Percentiles rank a stretch among this genome's conserved stretches.
Conservation (phyloP, 2,329 filamentous ascomycete genomes). For the Cercospora citrullina region DNA sequence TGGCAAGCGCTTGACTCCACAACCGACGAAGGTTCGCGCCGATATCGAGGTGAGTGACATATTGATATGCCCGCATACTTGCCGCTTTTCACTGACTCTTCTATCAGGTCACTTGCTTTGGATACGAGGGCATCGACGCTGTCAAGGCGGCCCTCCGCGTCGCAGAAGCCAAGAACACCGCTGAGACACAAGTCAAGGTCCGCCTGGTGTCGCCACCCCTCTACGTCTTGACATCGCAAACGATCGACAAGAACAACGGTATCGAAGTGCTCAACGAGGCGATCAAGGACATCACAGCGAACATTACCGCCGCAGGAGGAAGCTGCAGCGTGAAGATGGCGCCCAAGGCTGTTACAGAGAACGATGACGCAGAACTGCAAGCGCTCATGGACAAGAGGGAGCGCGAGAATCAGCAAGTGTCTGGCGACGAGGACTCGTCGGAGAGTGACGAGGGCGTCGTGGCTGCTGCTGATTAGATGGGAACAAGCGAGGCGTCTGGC, state of each 20-base stretch:
- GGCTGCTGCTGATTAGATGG: conserved; percentile 24
- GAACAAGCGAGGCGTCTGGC: conserved; percentile 24
- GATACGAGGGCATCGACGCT: conserved; percentile 97
- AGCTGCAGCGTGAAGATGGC: conserved; percentile 94
- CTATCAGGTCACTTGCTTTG: conserved; percentile 69
- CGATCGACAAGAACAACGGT: conserved; percentile 85
- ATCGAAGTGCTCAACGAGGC: conserved; percentile 84
- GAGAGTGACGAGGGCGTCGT: conserved; percentile 85
- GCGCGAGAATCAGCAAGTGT: conserved; percentile 96
- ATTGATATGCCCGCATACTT: neutral
- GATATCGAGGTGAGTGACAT: conserved; percentile 70
- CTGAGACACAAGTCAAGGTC: conserved; percentile 94
- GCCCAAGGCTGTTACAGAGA: conserved; percentile 97
- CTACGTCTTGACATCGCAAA: conserved; percentile 94
- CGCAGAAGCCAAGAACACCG: conserved; percentile 89
- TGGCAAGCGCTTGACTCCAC: conserved; percentile 91
- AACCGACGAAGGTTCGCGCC: conserved; percentile 97
- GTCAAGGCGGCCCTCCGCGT: conserved; percentile 90
- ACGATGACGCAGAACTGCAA: conserved; percentile 94
- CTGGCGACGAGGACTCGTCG: conserved; percentile 92
- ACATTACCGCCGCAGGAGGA: conserved; percentile 76
- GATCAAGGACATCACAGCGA: conserved; percentile 80
- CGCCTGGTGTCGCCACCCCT: conserved; percentile 96
- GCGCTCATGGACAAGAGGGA: conserved; percentile 99
- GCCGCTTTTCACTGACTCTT: conserved; percentile 5